These are phyloP conservation scores for Physcia stellaris DNA, from an alignment of 495 filamentous ascomycete species.

Conservation along the genomic window DNA sequence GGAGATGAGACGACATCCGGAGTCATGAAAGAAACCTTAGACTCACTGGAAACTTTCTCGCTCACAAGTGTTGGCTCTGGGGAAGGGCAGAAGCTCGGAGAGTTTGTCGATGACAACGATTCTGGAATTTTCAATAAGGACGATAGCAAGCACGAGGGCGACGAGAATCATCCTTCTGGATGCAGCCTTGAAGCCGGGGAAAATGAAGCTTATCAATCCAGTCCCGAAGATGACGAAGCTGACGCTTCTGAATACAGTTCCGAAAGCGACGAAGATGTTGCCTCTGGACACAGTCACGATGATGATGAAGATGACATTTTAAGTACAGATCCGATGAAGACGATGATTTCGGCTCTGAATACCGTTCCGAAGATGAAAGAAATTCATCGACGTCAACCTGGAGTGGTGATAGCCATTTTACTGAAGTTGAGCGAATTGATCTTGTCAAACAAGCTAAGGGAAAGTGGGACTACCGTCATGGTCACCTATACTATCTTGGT, in stretches of 20 bases:
- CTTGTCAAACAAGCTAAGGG: background rate
- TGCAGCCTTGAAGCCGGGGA: background rate
- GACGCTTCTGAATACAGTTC: background rate
- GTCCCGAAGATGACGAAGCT: background rate
- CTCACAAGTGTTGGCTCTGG: background rate
- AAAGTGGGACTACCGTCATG: background rate
- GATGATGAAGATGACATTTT: background rate
- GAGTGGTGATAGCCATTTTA: background rate
- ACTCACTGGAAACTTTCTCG: background rate
- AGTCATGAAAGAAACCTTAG: background rate
- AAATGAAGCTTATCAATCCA: background rate
- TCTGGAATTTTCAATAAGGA: background rate
- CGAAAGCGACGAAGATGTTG: background rate
- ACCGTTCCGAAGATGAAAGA: background rate
- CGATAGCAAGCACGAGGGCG: background rate
- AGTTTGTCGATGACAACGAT: too few species aligned
- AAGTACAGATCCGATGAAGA: background rate
- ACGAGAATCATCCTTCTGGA: background rate
- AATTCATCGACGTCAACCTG: background rate
- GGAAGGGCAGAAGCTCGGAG: background rate
- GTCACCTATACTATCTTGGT: background rate
- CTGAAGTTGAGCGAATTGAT: background rate
- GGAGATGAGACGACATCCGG: background rate
- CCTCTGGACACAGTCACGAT: background rate
- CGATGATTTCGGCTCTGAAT: background rate